Percentiles rank a stretch among this genome's conserved stretches.
Conservation (phyloP, 345 rosid genomes). For the Excoecaria agallocha region DNA sequence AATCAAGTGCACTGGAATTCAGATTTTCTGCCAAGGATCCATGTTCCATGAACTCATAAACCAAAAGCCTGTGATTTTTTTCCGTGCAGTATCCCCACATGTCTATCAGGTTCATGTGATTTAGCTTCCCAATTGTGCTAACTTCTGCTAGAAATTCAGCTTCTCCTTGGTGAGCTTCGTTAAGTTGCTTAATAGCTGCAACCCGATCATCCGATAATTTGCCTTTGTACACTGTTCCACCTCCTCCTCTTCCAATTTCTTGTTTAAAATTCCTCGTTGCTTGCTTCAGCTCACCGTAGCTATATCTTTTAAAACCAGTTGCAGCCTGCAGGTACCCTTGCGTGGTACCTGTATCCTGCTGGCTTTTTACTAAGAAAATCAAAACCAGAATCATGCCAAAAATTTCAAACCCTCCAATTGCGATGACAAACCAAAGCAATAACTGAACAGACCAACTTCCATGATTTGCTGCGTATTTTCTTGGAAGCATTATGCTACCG, state of each 20-base stretch:
- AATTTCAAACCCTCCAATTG: constrained; percentile 32
- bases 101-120: constrained; percentile 40
- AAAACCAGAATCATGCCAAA: constrained; percentile 23
- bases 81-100: constrained; percentile 37
- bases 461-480: not conserved
- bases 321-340: constrained; percentile 19
- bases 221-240: constrained; percentile 32
- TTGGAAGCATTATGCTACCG: not conserved
- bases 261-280: constrained; percentile 26
- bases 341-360: not conserved
- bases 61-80: constrained; percentile 28
- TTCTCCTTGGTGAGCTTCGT: constrained; percentile 31
- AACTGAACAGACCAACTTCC: constrained; percentile 18
- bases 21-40: constrained; percentile 20
- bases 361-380: constrained; percentile 23
- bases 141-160: constrained; percentile 41
- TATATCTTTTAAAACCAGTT: constrained; percentile 29
- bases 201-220: constrained; percentile 16
- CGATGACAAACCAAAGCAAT: constrained; percentile 32
- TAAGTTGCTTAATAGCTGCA: constrained; percentile 31
- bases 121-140: constrained; percentile 38
- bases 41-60: constrained; percentile 19
- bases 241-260: constrained; percentile 36
- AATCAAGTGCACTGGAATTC: constrained; percentile 1
- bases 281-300: constrained; percentile 24